These are phyloP conservation scores for Candida palmyrensis DNA, from an alignment of 805 yeast species.

Conservation along the genomic window DNA sequence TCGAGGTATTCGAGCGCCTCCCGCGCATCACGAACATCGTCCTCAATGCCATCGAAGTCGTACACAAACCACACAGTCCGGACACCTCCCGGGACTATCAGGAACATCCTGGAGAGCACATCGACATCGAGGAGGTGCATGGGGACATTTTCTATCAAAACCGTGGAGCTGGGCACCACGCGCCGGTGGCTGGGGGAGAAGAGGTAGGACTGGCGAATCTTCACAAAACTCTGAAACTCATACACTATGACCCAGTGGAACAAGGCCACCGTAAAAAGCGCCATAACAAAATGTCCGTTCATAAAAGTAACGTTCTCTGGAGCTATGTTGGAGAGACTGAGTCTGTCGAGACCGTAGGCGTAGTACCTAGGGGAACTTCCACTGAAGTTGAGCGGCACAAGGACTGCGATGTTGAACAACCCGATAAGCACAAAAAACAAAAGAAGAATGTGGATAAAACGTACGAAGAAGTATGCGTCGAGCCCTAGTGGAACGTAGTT, in stretches of 20 bases:
- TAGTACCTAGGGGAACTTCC: conserved; percentile 25
- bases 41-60: conserved; percentile 17
- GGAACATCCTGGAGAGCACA: conserved; percentile 22
- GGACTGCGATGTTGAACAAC: conserved; percentile 47
- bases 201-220: conserved; percentile 42
- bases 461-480: conserved; percentile 69
- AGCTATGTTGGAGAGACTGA: conserved; percentile 70
- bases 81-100: conserved; percentile 49
- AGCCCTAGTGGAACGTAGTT: conserved; percentile 52
- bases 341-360: conserved; percentile 54
- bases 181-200: conserved; percentile 18
- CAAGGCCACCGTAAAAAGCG: conserved; percentile 48
- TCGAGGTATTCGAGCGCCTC: conserved; percentile 27
- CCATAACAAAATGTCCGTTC: conserved; percentile 59
- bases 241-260: conserved; percentile 51
- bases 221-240: conserved; percentile 52
- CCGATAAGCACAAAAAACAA: conserved; percentile 51
- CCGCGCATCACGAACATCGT: conserved; percentile 16
- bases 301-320: conserved; percentile 43
- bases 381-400: conserved; percentile 59
- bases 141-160: conserved; percentile 47
- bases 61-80: conserved; percentile 55
- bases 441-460: conserved; percentile 52
- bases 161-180: conserved; percentile 22
- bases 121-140: conserved; percentile 18